Conservation (phyloP, 345 rosid species). For the Lepidium aucheri region DNA sequence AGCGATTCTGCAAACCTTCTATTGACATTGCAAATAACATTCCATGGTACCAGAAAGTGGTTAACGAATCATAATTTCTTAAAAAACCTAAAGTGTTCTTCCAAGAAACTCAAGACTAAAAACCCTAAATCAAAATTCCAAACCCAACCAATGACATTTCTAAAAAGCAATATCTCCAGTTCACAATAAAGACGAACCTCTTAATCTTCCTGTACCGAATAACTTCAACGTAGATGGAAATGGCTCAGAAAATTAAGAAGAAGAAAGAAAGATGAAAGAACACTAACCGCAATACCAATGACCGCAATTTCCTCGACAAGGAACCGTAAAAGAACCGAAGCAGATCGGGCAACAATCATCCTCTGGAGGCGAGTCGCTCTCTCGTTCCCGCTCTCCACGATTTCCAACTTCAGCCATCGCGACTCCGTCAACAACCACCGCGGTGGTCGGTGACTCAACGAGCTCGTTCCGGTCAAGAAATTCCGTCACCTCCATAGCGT, state of each 20-base stretch:
- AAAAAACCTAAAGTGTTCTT: not conserved
- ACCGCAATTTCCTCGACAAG: conserved; percentile 71
- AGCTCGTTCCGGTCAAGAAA: not conserved
- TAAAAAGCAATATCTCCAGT: not conserved
- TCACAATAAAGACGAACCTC: not conserved
- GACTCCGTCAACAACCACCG: conserved; percentile 3
- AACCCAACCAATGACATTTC: not conserved
- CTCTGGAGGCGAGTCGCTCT: conserved; percentile 46
- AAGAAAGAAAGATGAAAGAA: not conserved
- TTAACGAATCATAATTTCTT: not conserved
- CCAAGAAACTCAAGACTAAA: not conserved
- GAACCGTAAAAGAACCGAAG: conserved; percentile 53
- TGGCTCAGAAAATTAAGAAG: not conserved
- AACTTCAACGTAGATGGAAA: not conserved
- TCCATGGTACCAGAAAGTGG: not conserved
- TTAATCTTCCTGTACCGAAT: not conserved
- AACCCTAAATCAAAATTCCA: conserved; percentile 10
- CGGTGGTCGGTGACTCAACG: not conserved
- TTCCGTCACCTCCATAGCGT: not conserved
- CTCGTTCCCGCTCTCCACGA: not conserved
- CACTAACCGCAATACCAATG: conserved; percentile 93
- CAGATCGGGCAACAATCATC: conserved; percentile 88
- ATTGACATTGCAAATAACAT: not conserved
- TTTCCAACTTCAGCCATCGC: conserved; percentile 1
- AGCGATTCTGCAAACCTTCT: not conserved